Conservation (phyloP, 768 basidiomycete species). For the Arthromyces matolae region DNA sequence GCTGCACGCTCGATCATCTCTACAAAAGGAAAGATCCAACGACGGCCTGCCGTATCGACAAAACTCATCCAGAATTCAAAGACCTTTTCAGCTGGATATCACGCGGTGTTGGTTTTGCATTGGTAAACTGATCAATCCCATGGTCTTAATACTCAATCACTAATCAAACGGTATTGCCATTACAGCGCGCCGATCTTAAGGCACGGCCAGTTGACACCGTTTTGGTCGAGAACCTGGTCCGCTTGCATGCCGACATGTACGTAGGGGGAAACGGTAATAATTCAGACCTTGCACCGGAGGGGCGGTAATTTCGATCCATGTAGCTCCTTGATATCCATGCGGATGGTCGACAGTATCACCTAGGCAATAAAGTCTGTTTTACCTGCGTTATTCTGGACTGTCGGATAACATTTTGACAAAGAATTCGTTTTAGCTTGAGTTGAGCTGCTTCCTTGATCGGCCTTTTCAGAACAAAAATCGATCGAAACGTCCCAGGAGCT, state of each 20-base stretch:
- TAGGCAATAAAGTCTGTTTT: too few relatives aligned
- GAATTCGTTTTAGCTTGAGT: too few relatives aligned
- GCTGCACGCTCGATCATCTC: conserved; percentile 37
- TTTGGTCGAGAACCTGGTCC: conserved; percentile 36
- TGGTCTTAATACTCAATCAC: neutral
- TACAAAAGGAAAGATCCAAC: conserved; percentile 36
- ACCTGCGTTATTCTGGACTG: too few relatives aligned
- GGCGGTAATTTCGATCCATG: too few relatives aligned
- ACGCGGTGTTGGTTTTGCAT: conserved; percentile 47
- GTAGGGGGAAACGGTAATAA: conserved; percentile 25
- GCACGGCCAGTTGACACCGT: conserved; percentile 30
- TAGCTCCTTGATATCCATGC: too few relatives aligned
- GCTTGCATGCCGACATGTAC: conserved; percentile 46
- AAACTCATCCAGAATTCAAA: conserved; percentile 49
- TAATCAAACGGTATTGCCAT: conserved; percentile 4
- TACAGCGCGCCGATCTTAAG: conserved; percentile 43
- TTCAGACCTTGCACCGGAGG: neutral
- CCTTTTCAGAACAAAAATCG: too few relatives aligned
- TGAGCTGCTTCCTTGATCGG: too few relatives aligned
- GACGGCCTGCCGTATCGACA: conserved; percentile 28
- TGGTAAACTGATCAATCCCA: conserved; percentile 31
- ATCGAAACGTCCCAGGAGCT: too few relatives aligned
- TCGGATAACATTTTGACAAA: too few relatives aligned
- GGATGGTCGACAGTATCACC: too few relatives aligned
- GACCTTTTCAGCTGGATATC: conserved; percentile 45